phyloP scores from a whole-genome alignment of 768 basidiomycete species.

The Pisolithus marmoratus region DNA sequence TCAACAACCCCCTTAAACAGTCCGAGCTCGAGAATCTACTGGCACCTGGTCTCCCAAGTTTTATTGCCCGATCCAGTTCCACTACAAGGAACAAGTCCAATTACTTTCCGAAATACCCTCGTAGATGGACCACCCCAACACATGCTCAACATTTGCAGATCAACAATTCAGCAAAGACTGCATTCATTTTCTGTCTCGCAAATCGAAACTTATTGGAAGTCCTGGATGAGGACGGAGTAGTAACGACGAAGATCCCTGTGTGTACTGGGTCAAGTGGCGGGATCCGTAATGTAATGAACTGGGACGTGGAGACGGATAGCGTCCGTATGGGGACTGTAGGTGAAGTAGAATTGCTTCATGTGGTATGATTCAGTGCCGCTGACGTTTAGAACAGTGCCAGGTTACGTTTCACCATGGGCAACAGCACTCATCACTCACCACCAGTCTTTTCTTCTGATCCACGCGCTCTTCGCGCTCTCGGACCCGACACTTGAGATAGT shows the following conservation, averaged over 20 bases:
- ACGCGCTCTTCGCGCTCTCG: constrained; percentile 13
- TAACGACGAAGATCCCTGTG: neutral
- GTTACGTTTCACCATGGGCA: constrained; percentile 7
- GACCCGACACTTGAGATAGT: constrained; percentile 6
- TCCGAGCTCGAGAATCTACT: constrained; percentile 2
- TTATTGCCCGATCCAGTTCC: neutral
- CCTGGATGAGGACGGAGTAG: neutral
- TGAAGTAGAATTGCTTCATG: too few species aligned
- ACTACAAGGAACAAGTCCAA: constrained; percentile 5
- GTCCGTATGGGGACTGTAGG: neutral
- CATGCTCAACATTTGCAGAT: too few species aligned
- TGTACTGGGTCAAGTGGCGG: neutral
- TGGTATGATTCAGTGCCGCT: too few species aligned
- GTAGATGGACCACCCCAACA: neutral
- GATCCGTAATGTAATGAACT: neutral
- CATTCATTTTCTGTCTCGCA: too few species aligned
- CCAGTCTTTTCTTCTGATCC: constrained; percentile 10
- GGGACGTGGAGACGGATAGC: neutral
- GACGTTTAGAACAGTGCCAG: too few species aligned
- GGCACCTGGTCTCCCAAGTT: constrained; percentile 1
- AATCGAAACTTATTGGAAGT: neutral
- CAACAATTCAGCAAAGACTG: neutral
- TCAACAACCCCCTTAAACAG: neutral
- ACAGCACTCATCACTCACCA: constrained; percentile 6
- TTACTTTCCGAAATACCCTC: constrained; percentile 5